Base-by-base conservation (phyloP, 2,329 filamentous ascomycete genomes). In the Exophiala spinifera region DNA sequence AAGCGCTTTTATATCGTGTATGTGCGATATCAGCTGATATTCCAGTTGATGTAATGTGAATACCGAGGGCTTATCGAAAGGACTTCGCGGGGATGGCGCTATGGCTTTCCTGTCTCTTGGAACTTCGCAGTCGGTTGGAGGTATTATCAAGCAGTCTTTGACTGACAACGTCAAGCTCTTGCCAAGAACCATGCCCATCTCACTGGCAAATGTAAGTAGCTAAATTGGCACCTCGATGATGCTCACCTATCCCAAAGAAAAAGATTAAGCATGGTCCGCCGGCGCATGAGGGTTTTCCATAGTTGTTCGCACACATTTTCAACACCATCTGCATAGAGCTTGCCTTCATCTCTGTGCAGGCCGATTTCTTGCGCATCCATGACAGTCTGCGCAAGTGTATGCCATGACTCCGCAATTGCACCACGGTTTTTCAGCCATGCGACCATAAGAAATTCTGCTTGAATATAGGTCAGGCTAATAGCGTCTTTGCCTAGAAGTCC, bases 221-320 rank as follows among this genome's bases (percentile, higher is more conserved):
- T 13, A 10, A 7, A 34, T 14, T 6, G 3, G 11, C 17, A 2
- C 19, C 3, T n/a, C 14, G 10, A 25, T 19, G 15, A 31, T 20
- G 37, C 51, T 53, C 14, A 53, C 51, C 51, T 53, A 17, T 53
- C 51, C 51, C 51, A 53, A 15, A 53, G 51, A 33, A 42, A 53
- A 10, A 53, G 36, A 17, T 53, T 49, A 11, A 53, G 13, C 51
- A 53, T 53, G 17, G 47, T 20, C 25, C 51, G 45, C 13, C 51
- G 36, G 14, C 51, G 51, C 31, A 53, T 33, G 6, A 53, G 34
- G 4, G 45, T 36, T 14, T 53, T 31, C 51, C 51, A 53, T 31
- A 53, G 17, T 21, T 53, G 44, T 17, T 44, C 51, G 20, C 45
- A 47, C 13, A 46, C 51, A 4, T 46, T 48, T 46, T 53, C 51